These are phyloP conservation scores for Sistotremastrum suecicum DNA, from an alignment of 768 basidiomycete species.

Conservation along the genomic window DNA sequence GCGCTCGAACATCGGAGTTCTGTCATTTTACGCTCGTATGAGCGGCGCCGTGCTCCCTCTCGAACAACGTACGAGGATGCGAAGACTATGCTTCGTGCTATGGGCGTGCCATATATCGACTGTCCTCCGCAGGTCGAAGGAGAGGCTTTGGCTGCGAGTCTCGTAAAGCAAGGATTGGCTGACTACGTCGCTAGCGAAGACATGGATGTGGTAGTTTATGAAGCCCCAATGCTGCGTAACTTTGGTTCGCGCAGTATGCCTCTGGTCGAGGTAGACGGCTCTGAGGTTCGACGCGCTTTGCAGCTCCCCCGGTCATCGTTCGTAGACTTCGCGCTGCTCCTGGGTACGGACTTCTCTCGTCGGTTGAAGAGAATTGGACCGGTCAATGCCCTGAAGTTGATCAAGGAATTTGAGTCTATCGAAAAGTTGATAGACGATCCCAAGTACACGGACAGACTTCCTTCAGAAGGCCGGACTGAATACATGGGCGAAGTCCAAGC, in stretches of 20 bases:
- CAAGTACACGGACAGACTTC: slow-evolving; percentile 36
- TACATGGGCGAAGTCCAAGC: slow-evolving; percentile 53
- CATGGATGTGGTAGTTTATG: slow-evolving; percentile 75
- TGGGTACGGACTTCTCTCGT: slow-evolving; percentile 85
- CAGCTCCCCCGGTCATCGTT: slow-evolving; percentile 42
- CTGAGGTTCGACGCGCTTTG: slow-evolving; percentile 43
- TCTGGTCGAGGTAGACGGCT: slow-evolving; percentile 48
- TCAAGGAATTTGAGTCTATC: slow-evolving; percentile 56
- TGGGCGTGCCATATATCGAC: slow-evolving; percentile 75
- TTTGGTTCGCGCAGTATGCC: slow-evolving; percentile 47
- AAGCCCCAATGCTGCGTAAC: slow-evolving; percentile 69
- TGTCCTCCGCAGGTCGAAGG: slow-evolving; percentile 62
- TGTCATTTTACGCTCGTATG: slow-evolving; percentile 48
- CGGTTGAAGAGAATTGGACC: slow-evolving; percentile 79
- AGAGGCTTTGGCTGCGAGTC: slow-evolving; percentile 69
- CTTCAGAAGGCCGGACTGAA: slow-evolving; percentile 16
- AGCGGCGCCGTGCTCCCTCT: slow-evolving; percentile 46
- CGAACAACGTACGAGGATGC: slow-evolving; percentile 58
- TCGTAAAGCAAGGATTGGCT: slow-evolving; percentile 60
- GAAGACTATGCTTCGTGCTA: slow-evolving; percentile 51
- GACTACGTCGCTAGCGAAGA: slow-evolving; percentile 91
- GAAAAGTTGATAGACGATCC: slow-evolving; percentile 48
- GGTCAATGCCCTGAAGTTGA: slow-evolving; percentile 57
- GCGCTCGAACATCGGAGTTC: slow-evolving; percentile 37
- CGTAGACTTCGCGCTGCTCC: slow-evolving; percentile 74